These are phyloP conservation scores for Penstemon newberryi DNA, from an alignment of 257 asterid genomes.

Conservation along the genomic window DNA sequence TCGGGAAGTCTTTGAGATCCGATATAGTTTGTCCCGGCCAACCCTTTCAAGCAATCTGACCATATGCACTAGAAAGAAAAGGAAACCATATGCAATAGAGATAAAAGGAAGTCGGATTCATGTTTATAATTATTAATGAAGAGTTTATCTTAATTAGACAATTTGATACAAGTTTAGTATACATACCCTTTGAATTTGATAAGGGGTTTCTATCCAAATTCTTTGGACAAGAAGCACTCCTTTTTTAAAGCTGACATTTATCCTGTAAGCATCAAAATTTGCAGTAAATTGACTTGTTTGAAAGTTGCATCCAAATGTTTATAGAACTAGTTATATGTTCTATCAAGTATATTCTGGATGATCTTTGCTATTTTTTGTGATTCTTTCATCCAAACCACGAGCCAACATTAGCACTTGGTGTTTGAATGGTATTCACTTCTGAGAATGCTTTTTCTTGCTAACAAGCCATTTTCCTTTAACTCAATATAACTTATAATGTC, in stretches of 20 bases:
- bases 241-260: not conserved
- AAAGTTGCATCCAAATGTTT: not conserved
- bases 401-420: too few relatives aligned
- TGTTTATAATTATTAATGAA: not conserved
- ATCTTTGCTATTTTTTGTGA: conserved; percentile 6
- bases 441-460: not conserved
- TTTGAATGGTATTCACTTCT: too few relatives aligned
- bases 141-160: not conserved
- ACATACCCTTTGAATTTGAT: not conserved
- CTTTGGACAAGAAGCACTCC: conserved; percentile 7
- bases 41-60: not conserved
- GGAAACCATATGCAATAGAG: too few relatives aligned
- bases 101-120: not conserved
- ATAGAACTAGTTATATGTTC: not conserved
- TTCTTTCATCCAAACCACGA: not conserved
- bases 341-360: not conserved
- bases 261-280: conserved; percentile 12
- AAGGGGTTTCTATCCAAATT: not conserved
- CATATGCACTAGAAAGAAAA: not conserved
- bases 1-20: not conserved
- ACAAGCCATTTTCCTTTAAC: not conserved
- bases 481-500: not conserved
- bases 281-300: not conserved
- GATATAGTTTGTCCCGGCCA: not conserved
- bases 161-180: not conserved